These are phyloP conservation scores for Curvularia sp. DNA, from an alignment of 2,329 filamentous ascomycete species.

Conservation along the genomic window DNA sequence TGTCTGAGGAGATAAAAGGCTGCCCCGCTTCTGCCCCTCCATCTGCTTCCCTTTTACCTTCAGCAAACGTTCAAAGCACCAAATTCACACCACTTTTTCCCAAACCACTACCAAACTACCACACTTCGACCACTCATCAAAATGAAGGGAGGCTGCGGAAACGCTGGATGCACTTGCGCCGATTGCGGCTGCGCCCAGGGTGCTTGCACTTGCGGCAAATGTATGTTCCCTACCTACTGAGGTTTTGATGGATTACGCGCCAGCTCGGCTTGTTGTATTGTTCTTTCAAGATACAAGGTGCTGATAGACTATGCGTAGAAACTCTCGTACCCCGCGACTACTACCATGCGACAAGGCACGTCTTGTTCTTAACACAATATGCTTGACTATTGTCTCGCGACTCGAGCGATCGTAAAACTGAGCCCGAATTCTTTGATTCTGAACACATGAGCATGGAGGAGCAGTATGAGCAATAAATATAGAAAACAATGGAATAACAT, in stretches of 20 bases:
- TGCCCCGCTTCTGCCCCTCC: conserved; percentile 26
- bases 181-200: conserved; percentile 45
- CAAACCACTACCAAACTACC: conserved; percentile 14
- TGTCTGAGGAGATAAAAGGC: conserved; percentile 23
- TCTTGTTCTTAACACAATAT: background rate
- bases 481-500: conserved; percentile 5
- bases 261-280: background rate
- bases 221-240: conserved; percentile 10
- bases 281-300: background rate
- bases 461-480: background rate
- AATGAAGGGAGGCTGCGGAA: conserved; percentile 47
- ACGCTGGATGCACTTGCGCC: conserved; percentile 45
- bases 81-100: conserved; percentile 9
- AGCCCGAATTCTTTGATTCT: background rate
- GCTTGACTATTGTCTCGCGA: background rate
- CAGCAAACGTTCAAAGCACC: conserved; percentile 21
- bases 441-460: conserved; percentile 2
- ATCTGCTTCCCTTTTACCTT: conserved; percentile 8
- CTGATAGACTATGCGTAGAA: conserved; percentile 1
- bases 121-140: conserved; percentile 25
- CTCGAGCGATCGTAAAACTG: background rate
- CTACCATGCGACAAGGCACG: conserved; percentile 11
- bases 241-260: background rate
- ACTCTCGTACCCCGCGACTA: background rate
- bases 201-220: conserved; percentile 42